Conservation (phyloP, 148 eudicot genomes). For the Rhododendron williamsianum region DNA sequence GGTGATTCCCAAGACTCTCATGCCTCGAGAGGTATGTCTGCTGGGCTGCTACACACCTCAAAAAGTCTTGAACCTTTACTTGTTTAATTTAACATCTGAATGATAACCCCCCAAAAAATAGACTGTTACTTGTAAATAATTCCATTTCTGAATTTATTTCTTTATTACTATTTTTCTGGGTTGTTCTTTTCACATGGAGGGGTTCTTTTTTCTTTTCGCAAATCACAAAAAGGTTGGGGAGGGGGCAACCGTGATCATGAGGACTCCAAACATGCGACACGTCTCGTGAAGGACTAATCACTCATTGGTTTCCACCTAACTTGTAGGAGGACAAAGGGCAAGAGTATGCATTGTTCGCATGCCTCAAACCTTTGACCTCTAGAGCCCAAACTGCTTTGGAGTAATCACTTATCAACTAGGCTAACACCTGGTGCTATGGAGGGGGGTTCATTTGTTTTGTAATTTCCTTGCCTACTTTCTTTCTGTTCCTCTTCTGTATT, state of each 20-base stretch:
- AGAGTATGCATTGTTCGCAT: background rate
- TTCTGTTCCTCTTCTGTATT: background rate
- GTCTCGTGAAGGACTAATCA: background rate
- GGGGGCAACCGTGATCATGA: background rate
- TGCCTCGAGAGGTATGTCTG: constrained; percentile 99
- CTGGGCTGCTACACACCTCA: constrained; percentile 17
- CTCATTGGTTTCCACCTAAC: background rate
- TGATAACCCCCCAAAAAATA: background rate
- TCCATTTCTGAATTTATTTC: background rate
- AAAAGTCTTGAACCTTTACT: constrained; percentile 50
- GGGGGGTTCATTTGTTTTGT: background rate
- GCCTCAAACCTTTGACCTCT: background rate
- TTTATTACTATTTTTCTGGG: background rate
- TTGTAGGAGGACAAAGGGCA: background rate
- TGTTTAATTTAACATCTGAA: background rate
- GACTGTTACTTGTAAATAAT: background rate
- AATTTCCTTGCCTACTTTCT: background rate
- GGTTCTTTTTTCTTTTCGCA: background rate
- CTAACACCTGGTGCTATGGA: background rate
- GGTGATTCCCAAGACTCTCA: constrained; percentile 99
- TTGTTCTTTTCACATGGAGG: background rate
- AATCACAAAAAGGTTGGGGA: background rate
- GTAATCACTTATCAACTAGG: background rate
- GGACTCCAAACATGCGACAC: background rate
- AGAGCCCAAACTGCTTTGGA: background rate